Base-by-base conservation (phyloP, 106 monocot species). In the Acorus calamus region DNA sequence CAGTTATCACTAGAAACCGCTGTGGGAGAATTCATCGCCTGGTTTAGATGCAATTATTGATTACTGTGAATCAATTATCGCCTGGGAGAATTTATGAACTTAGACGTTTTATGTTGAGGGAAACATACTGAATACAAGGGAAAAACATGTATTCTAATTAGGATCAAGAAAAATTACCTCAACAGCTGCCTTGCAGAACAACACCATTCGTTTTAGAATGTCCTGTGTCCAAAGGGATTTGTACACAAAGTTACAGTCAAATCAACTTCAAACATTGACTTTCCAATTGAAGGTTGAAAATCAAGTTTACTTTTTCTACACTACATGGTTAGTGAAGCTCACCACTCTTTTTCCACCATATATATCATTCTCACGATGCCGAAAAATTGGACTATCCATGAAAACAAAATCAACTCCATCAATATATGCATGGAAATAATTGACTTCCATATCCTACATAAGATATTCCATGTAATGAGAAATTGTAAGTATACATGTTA, bases 341-440 rank as follows among this genome's bases (percentile, higher is more conserved):
- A 92, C 92, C 85, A 14, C 49, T 71, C 82, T 47, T 4, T 79
- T 49, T 62, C 93, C 93, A 57, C 83, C 86, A 75, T 93, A 93
- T 11, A 93, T 86, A 57, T 76, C 52, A 53, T 84, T 73, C 14
- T 76, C 70, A 46, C 58, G 71, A 44, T 86, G 83, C 6, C 81
- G 73, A 66, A 86, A 89, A 8, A 75, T 56, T 9, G 81, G 79
- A 74, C 68, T 64, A 41, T 89, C 89, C 0, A 93, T 44, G 56
- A 93, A 93, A 50, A 93, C 89, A 70, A 93, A 93, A 80, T 93
- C 93, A 46, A 93, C 93, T 3, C 89, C 81, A 72, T 93, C 93
- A 58, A 93, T 86, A 51, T 72, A 89, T 43, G 86, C 72, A 50
- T 93, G 93, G 64, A 59, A 79, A 69, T 85, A 93, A 11, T 58